A percentile compares a stretch with the other conserved stretches of the same genome.
phyloP scores from a whole-genome alignment of 2,329 filamentous ascomycete species.

The Ophiostoma triangulosporum region DNA sequence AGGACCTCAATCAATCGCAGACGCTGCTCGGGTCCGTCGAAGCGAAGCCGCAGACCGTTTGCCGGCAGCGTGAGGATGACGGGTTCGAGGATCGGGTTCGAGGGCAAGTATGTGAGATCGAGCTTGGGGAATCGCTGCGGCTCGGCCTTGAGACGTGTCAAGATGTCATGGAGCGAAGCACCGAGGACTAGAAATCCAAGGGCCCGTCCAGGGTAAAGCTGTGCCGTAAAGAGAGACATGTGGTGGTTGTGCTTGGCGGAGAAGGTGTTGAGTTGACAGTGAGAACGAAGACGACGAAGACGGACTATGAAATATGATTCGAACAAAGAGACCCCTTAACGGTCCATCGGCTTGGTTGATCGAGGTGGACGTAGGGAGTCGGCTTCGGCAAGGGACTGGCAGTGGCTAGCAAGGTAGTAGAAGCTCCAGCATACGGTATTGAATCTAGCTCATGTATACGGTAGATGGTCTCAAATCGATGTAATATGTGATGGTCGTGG shows the following conservation, averaged over 20 bases:
- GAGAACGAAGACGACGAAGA: background rate
- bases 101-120: constrained; percentile 67
- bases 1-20: constrained; percentile 80
- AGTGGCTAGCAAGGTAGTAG: background rate
- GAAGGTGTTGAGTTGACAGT: background rate
- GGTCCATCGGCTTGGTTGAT: background rate
- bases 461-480: background rate
- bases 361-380: background rate
- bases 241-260: background rate
- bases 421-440: background rate
- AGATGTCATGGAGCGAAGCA: constrained; percentile 77
- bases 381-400: background rate
- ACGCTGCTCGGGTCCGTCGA: constrained; percentile 86
- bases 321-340: background rate
- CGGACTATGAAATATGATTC: background rate
- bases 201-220: constrained; percentile 52
- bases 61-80: constrained; percentile 63
- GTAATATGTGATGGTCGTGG: background rate
- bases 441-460: too few relatives aligned
- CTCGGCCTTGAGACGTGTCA: constrained; percentile 79
- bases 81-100: constrained; percentile 59
- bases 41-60: constrained; percentile 81
- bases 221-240: constrained; percentile 39
- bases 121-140: constrained; percentile 71
- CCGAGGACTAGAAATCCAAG: constrained; percentile 70